Evolutionary conservation across 164 flowering plant species (phyloP), one percentile per base, ranked within the genome.

Genomic region (Tetracentron sinense): DNA sequence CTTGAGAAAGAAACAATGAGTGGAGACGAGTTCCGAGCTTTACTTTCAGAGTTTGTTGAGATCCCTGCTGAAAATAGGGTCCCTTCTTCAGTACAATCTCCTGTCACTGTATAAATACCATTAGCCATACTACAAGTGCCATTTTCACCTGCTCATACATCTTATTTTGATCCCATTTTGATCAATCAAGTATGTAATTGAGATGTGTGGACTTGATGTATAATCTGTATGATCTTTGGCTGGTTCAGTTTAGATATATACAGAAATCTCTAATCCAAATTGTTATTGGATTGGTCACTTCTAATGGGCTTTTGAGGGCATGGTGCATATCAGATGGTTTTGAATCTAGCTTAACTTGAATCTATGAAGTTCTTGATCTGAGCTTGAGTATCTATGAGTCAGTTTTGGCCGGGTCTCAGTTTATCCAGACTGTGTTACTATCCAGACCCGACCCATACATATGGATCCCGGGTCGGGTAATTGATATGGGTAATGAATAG

Each of bases 51-150:
- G 62, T 90, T 83, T 76, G 80, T 71, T 6, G 94, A 90, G 70
- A 88, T 88, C 62, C 98, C 98, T 31, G 87, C 46, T 52, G 97
- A 92, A 67, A 92, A 92, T 57, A 73, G 89, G 61, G 98, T 88
- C 31, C 56, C 88, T 60, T 68, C 93, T 48, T 4, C 85, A 31
- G 67, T 62, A 7, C 79, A 84, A 17, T 16, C 89, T 56, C 79
- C 89, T 0, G 93, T 84, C 29, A 21, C 85, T 72, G 94, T 79
- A 54, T 88, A 73, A 77, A 65, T 51, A 33, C 57, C 50, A 2
- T 11, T 21, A 48, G 21, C n/a, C 20, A 63, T 44, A 52, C 58
- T 17, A 2, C 33, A 21, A 6, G 11, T 38, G 44, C 38, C 38
- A 38, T 38, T 62, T n/a, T n/a, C n/a, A n/a, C n/a, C n/a, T n/a